Base-by-base conservation (phyloP, 2,329 filamentous ascomycete species). In the Fusarium torreyae region DNA sequence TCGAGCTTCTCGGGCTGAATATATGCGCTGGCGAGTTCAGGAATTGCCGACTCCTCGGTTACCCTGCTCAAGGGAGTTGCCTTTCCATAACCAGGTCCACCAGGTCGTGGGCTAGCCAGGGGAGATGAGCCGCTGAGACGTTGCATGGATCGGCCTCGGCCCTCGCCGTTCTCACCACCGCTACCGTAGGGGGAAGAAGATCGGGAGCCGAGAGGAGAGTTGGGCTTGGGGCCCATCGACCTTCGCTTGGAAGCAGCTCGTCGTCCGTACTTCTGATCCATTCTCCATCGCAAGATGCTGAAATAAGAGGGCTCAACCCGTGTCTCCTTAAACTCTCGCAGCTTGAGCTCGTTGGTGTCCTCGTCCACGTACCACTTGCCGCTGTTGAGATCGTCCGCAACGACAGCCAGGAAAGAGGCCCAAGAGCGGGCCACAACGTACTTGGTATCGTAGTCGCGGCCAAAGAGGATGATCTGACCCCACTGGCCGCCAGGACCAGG, bases 401-500 rank as follows among this genome's bases (percentile, higher is more conserved):
- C 88, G 33, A 90, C 88, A 51, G 94, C 94, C 20, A 99, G 82
- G 77, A 99, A 94, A 11, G 91, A 88, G 17, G 90, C 89, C 96
- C 96, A 99, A 1, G 95, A 98, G 65, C 93, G 90, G 31, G 96
- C 93, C 58, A 99, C 88, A 8, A 99, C 96, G 77, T 97, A 99
- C 83, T 99, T 99, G 81, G 93, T 97, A 78, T 99, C 96, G 81
- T 97, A 99, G 82, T 99, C 96, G 64, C 96, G 93, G 51, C 96
- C 96, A 79, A 97, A 98, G 66, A 99, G 87, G 75, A 99, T 97
- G 70, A 99, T 89, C 79, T 99, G 96, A 55, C 96, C 96, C 95
- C 96, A 99, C 78, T 91, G 92, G 39, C 96, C 96, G 46, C 88
- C 88, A 11, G 95, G 93, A 4, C 96, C 96, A 22, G 96, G 96